Evolutionary conservation across 2,329 filamentous ascomycete genomes (phyloP).

Genomic region (Verticillium longisporum): DNA sequence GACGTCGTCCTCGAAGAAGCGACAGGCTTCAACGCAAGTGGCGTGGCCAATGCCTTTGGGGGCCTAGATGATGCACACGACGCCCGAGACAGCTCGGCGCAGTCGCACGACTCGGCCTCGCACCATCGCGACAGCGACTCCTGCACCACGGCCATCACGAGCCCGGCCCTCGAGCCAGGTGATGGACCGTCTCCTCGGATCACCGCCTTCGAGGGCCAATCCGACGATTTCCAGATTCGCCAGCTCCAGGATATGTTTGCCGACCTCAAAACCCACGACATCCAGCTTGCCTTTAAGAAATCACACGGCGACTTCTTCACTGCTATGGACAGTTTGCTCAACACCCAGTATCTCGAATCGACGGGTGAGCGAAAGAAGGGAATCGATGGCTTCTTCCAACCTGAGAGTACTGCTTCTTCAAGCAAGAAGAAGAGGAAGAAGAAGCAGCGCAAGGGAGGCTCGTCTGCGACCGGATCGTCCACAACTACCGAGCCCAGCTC

Average conservation of each 20-base stretch:
- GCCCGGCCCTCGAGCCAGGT: slow-evolving; percentile 6
- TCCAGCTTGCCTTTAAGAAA: slow-evolving; percentile 62
- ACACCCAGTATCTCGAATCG: slow-evolving; percentile 69
- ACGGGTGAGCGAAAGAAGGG: slow-evolving; percentile 59
- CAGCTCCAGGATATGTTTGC: slow-evolving; percentile 67
- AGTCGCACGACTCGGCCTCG: slow-evolving; percentile 15
- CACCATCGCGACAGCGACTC: slow-evolving; percentile 21
- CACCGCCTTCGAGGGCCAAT: slow-evolving; percentile 27
- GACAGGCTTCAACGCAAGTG: slow-evolving; percentile 72
- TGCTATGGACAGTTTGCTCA: slow-evolving; percentile 75
- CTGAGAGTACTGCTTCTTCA: slow-evolving; percentile 32
- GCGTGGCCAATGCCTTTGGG: slow-evolving; percentile 44
- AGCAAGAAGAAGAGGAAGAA: slow-evolving; percentile 21
- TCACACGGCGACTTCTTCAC: slow-evolving; percentile 58
- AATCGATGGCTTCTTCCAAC: slow-evolving; percentile 72
- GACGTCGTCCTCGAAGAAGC: slow-evolving; percentile 61
- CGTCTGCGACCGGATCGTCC: slow-evolving; percentile 3
- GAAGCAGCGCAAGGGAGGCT: slow-evolving; percentile 20
- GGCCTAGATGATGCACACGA: slow-evolving; percentile 15
- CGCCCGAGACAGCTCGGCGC: slow-evolving; percentile 16
- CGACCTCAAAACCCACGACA: slow-evolving; percentile 56
- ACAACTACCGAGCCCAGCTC: slow-evolving; percentile 1
- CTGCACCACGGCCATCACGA: slow-evolving; percentile 15
- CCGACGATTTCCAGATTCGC: slow-evolving; percentile 54
- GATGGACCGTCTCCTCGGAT: slow-evolving; percentile 9